Percentiles rank a stretch among this genome's conserved stretches.
These are phyloP conservation scores for Mucor lusitanicus DNA, from an alignment of 371 early-diverging fungal species.

Conservation along the genomic window DNA sequence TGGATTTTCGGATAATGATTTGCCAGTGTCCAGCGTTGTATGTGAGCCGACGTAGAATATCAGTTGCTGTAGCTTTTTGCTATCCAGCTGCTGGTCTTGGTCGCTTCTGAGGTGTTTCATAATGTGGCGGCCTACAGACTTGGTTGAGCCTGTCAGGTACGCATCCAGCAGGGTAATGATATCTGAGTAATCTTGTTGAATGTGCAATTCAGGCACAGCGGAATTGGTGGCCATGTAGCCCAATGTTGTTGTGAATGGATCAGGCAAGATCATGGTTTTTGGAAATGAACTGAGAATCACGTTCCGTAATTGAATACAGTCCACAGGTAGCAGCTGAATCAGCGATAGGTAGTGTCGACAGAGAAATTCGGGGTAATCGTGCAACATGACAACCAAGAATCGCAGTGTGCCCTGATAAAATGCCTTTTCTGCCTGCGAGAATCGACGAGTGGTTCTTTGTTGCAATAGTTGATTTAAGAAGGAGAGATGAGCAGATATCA, in stretches of 20 bases:
- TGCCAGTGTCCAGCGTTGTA: constrained; percentile 18
- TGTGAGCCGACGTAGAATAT: constrained; percentile 36
- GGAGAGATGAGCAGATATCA: constrained; percentile 77
- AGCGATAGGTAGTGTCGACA: constrained; percentile 89
- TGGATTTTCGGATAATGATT: constrained; percentile 27
- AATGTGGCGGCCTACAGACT: neutral
- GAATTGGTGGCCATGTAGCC: constrained; percentile 23
- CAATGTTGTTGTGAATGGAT: constrained; percentile 87
- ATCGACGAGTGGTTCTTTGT: constrained; percentile 41
- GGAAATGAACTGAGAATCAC: constrained; percentile 94
- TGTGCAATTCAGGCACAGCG: neutral
- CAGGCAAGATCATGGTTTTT: constrained; percentile 90
- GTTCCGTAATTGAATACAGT: constrained; percentile 94
- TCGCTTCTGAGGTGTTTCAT: neutral
- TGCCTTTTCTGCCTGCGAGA: constrained; percentile 26
- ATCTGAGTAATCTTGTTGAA: neutral
- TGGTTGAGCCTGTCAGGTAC: neutral
- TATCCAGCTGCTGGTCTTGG: neutral
- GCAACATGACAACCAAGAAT: constrained; percentile 86
- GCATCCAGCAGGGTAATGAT: neutral
- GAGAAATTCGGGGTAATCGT: constrained; percentile 97
- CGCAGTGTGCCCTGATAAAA: constrained; percentile 91
- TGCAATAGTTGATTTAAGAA: constrained; percentile 84
- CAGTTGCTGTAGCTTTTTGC: constrained; percentile 13
- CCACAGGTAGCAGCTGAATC: constrained; percentile 86